Percentiles rank a stretch among this genome's conserved stretches.
Evolutionary conservation across 441 rosid genomes (phyloP).

Genomic region (Kokia cookei): DNA sequence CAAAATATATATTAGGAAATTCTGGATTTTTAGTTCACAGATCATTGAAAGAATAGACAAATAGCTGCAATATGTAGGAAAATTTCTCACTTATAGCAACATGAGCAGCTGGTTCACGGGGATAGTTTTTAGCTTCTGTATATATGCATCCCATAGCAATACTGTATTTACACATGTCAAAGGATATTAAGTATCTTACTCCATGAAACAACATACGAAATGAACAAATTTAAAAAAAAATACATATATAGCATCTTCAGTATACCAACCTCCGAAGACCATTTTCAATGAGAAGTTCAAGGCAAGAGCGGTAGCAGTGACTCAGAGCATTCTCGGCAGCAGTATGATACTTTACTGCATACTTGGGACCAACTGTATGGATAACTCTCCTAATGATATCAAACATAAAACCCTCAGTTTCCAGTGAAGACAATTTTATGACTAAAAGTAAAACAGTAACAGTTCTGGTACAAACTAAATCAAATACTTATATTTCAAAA

Average conservation of each 20-base stretch:
- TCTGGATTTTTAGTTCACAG: background rate
- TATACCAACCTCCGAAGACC: constrained; percentile 70
- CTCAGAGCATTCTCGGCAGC: constrained; percentile 99
- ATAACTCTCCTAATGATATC: constrained; percentile 71
- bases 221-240: constrained; percentile 4
- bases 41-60: background rate
- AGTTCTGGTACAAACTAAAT: background rate
- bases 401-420: constrained; percentile 1
- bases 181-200: constrained; percentile 21
- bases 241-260: constrained; percentile 7
- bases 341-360: constrained; percentile 96
- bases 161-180: constrained; percentile 41
- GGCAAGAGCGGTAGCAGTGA: constrained; percentile 94
- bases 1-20: background rate
- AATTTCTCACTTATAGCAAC: constrained; percentile 85
- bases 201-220: background rate
- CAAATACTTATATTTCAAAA: background rate
- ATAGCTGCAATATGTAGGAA: constrained; percentile 13
- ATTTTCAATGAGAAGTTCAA: constrained; percentile 92
- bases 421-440: background rate
- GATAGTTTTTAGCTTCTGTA: constrained; percentile 90
- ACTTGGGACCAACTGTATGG: constrained; percentile 98
- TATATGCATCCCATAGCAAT: constrained; percentile 96
- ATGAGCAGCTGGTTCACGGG: constrained; percentile 99
- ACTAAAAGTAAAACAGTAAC: background rate